Evolutionary conservation across 2,329 filamentous ascomycete species (phyloP), one percentile per base, ranked within the genome.

Genomic region (Xylaria multiplex): DNA sequence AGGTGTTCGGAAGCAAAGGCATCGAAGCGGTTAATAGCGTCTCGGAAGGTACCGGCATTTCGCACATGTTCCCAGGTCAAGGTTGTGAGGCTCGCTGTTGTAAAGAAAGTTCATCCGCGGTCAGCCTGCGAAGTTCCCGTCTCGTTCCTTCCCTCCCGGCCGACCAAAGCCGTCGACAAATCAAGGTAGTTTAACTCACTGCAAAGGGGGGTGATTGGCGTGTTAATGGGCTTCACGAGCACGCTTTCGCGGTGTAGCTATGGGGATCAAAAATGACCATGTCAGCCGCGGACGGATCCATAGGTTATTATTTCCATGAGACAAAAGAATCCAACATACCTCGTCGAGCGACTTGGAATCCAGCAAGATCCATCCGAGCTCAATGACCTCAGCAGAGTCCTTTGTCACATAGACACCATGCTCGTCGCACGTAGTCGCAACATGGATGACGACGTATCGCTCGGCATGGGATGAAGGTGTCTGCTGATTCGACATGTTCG

Each of bases 401-500:
- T 98, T 98, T 67, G 96, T 99, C 66, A 99, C 96, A 81, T 99
- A 99, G 72, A 99, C 96, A 70, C 96, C 96, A 82, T 99, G 96
- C 81, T 99, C 96, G 81, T 99, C 96, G 82, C 96, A 99, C 73
- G 96, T 99, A 42, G 96, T 99, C 70, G 96, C 96, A 77, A 98
- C 95, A 81, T 99, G 96, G 79, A 98, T 97, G 77, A 99, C 93
- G 72, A 97, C 91, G 82, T 97, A 99, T 80, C 95, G 92, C 84
- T 99, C 96, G 81, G 97, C 88, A 82, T 91, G 91, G 74, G 90
- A 86, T 73, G 88, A 87, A 57, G 84, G 84, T 78, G 79, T 77
- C 73, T 83, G 82, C 68, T 82, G 81, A 68, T 79, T 80, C 62
- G 82, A 81, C 79, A 85, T 85, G 69, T 69, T 79, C 72, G 66